Evolutionary conservation across 2,329 filamentous ascomycete genomes (phyloP).

Genomic region (Verticillium zaregamsianum): DNA sequence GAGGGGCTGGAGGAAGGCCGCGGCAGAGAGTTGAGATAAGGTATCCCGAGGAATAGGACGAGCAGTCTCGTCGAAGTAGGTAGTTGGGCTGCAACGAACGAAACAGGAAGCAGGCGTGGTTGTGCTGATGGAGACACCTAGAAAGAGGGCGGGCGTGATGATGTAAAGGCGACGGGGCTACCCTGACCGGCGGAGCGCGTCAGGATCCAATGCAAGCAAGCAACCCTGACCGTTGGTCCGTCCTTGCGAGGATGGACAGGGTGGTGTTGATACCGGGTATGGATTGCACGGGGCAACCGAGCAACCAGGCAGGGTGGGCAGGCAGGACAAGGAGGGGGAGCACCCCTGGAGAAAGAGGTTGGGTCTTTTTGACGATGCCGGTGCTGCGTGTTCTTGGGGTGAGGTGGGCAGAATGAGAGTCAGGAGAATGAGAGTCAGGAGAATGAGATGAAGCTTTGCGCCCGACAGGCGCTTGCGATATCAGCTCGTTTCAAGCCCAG

Average conservation of each 20-base stretch:
- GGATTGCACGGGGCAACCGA: neutral
- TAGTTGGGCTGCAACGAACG: neutral
- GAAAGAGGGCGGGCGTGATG: neutral
- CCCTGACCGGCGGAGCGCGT: neutral
- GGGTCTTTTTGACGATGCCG: no score
- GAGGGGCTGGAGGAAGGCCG: neutral
- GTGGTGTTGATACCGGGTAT: neutral
- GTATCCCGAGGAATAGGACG: neutral
- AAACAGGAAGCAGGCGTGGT: neutral
- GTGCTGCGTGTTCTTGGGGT: no score
- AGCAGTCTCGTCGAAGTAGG: neutral
- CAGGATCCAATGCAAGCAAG: neutral
- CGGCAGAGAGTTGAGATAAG: neutral
- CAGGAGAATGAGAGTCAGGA: no score
- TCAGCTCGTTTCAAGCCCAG: no score
- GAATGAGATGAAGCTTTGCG: no score
- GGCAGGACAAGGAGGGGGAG: no score
- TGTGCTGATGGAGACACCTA: neutral
- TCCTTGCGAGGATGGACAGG: neutral
- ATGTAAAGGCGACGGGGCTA: neutral
- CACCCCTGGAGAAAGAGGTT: no score
- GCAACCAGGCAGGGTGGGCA: neutral
- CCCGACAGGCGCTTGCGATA: no score
- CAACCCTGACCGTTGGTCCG: neutral
- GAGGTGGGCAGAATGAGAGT: no score